Base-by-base conservation (phyloP, 805 yeast species). In the Zygotorulaspora florentina region DNA sequence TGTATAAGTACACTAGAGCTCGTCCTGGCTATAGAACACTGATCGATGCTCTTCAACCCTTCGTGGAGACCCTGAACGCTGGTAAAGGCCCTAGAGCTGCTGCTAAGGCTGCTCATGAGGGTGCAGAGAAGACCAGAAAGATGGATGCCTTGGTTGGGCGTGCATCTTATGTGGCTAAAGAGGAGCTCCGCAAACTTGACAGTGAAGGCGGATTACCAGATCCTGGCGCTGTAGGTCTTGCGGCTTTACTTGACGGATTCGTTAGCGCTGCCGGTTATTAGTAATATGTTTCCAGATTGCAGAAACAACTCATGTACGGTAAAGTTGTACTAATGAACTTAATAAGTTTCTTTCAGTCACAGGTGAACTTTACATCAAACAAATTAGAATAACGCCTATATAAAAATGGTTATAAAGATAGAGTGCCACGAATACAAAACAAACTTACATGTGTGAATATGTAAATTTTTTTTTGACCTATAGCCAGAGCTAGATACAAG, bases 151-250 rank as follows among this genome's bases (percentile, higher is more conserved):
- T 82, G 52, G 86, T 88, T 54, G 96, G 96, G 23, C 77, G 96
- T 56, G 95, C 96, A 16, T 82, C 90, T 10, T 88, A 88, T 60
- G 95, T 88, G 20, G 87, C 85, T 13, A 85, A 83, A 33, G 54
- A 51, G 34, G 54, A 51, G 44, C 17, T 51, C 23, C 29, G 47
- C 11, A 51, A 47, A 17, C 68, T 67, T 37, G 75, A 69, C 35
- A 82, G 81, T 5, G 70, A 65, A 8, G 65, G 62, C 33, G 70
- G 70, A 2, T 61, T 87, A 28, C 93, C 96, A 0, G 96, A 87
- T 58, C 96, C 96, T 2, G 96, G 96, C 47, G 95, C 96, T 2
- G 77, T 85, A 47, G 96, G 96, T 2, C 68, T 88, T 15, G 82
- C 79, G 38, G 83, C 62, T 44, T 64, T 66, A 53, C 47, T 66